These are phyloP conservation scores for Cotoneaster glaucophyllus DNA, from an alignment of 306 rosid genomes.

Conservation along the genomic window DNA sequence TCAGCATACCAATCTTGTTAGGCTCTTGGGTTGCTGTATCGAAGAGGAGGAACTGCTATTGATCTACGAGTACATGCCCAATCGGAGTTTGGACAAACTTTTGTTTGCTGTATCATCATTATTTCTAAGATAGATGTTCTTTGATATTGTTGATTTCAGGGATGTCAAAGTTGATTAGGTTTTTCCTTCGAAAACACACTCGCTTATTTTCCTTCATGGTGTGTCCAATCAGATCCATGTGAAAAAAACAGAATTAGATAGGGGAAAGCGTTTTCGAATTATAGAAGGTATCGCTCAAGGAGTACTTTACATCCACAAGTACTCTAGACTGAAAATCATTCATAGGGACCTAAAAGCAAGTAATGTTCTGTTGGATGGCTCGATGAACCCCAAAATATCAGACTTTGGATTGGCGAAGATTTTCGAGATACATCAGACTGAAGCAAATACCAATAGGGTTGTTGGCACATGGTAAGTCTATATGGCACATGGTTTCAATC, in stretches of 20 bases:
- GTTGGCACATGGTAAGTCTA: constrained; percentile 21
- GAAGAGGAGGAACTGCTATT: background rate
- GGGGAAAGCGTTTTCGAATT: constrained; percentile 33
- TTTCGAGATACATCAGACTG: background rate
- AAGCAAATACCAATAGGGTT: constrained; percentile 8
- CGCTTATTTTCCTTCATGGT: background rate
- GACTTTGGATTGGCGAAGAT: constrained; percentile 24
- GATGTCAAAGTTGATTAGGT: background rate
- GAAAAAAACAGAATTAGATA: background rate
- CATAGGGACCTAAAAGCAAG: constrained; percentile 11
- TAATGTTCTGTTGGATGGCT: constrained; percentile 12
- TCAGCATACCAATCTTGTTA: constrained; percentile 43
- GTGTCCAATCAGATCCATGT: background rate
- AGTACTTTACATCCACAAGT: constrained; percentile 14
- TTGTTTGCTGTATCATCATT: background rate
- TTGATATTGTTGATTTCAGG: background rate
- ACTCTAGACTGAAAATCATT: constrained; percentile 7
- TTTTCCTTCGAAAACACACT: no score
- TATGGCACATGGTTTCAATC: background rate
- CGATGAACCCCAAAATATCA: constrained; percentile 11
- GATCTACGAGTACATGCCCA: background rate
- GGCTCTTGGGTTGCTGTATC: constrained; percentile 8
- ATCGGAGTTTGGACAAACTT: background rate
- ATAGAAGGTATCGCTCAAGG: constrained; percentile 15
- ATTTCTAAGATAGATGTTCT: background rate